A percentile compares a stretch with the other conserved stretches of the same genome.
phyloP scores from a whole-genome alignment of 2,329 filamentous ascomycete species.

The Epichloe scottii region DNA sequence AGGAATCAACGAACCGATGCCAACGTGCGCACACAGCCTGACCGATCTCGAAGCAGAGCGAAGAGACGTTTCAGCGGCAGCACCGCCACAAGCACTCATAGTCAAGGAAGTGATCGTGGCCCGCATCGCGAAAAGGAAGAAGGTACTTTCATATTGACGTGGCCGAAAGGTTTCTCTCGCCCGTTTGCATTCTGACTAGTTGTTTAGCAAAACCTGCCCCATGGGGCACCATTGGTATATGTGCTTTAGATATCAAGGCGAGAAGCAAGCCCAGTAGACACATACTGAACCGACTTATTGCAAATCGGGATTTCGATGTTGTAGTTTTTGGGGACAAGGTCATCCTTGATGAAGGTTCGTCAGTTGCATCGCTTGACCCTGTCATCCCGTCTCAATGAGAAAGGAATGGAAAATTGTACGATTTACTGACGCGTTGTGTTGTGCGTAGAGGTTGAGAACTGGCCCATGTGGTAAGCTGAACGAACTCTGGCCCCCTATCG shows the following conservation, averaged over 20 bases:
- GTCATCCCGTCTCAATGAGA: neutral
- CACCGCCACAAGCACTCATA: conserved; percentile 70
- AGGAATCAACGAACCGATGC: conserved; percentile 27
- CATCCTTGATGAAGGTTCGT: conserved; percentile 75
- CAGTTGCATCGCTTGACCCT: neutral
- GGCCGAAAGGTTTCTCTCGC: neutral
- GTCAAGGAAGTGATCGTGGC: conserved; percentile 58
- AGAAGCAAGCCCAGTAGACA: conserved; percentile 94
- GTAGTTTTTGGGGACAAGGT: conserved; percentile 98
- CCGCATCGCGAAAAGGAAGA: conserved; percentile 46
- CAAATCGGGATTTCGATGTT: conserved; percentile 87
- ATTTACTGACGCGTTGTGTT: neutral
- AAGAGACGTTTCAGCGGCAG: conserved; percentile 72
- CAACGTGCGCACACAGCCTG: conserved; percentile 32
- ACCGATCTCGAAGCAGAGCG: conserved; percentile 52
- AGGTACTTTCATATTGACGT: conserved; percentile 14
- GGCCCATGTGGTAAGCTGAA: conserved; percentile 64
- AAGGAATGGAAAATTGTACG: neutral
- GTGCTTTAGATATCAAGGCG: conserved; percentile 89
- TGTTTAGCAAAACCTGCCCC: conserved; percentile 40
- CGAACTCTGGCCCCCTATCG: conserved; percentile 11
- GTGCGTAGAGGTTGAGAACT: conserved; percentile 70
- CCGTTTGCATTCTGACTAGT: conserved; percentile 15
- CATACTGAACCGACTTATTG: conserved; percentile 83
- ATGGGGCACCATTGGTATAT: conserved; percentile 72